Evolutionary conservation across 2,329 filamentous ascomycete species (phyloP).

Genomic region (Lecanicillium sp.): DNA sequence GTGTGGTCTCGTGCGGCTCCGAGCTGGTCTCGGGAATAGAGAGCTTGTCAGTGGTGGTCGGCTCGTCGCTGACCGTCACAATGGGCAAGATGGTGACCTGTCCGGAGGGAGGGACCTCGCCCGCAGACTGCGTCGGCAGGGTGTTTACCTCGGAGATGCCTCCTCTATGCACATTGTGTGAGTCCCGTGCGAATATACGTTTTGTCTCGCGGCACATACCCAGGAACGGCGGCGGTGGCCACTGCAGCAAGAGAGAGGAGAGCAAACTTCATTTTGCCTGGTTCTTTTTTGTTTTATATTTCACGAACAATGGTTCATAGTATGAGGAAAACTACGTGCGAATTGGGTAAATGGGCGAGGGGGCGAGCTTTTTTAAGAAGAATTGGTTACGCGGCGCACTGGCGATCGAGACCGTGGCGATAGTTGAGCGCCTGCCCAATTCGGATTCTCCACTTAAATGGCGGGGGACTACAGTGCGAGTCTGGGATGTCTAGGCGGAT

Average conservation of each 20-base stretch:
- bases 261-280: not conserved
- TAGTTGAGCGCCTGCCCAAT: slow-evolving; percentile 10
- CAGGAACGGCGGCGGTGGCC: slow-evolving; percentile 7
- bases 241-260: slow-evolving; percentile 8
- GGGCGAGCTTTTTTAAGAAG: slow-evolving; percentile 2
- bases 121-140: slow-evolving; percentile 1
- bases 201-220: not conserved
- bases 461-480: slow-evolving; percentile 1
- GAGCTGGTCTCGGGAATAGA: not conserved
- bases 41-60: not conserved
- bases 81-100: slow-evolving; percentile 7
- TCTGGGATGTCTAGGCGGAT: not conserved
- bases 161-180: not conserved
- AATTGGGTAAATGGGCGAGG: not conserved
- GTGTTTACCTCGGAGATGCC: not conserved
- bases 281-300: not conserved
- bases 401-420: slow-evolving; percentile 2
- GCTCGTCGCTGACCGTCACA: not conserved
- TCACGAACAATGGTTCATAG: no score
- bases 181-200: not conserved
- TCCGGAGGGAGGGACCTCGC: not conserved
- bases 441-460: slow-evolving; percentile 1
- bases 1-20: not conserved
- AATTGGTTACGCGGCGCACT: slow-evolving; percentile 7
- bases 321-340: not conserved